phyloP scores from a whole-genome alignment of 345 rosid genomes.

The Hibiscus tridactylites region DNA sequence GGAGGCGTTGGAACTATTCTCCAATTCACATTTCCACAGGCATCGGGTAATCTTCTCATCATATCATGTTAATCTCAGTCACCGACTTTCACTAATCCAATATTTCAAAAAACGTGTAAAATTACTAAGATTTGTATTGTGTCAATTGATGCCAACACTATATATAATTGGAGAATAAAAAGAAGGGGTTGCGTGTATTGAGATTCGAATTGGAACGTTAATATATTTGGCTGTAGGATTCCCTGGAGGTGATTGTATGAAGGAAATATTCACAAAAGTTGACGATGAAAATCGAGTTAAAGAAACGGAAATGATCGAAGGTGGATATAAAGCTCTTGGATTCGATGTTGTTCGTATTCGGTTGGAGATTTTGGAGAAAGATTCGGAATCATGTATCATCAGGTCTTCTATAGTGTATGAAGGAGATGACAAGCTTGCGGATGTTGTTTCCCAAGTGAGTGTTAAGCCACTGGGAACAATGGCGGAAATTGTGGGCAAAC shows the following conservation, averaged over 20 bases:
- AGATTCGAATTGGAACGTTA: too few species aligned
- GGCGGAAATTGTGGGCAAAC: constrained; percentile 21
- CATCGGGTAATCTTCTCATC: too few species aligned
- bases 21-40: constrained; percentile 24
- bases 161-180: too few species aligned
- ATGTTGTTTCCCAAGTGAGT: constrained; percentile 15
- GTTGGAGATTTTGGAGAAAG: constrained; percentile 34
- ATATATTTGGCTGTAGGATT: constrained; percentile 15
- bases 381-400: constrained; percentile 16
- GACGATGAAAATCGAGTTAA: constrained; percentile 32
- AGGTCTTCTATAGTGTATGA: constrained; percentile 25
- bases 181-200: too few species aligned
- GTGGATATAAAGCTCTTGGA: constrained; percentile 24
- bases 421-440: constrained; percentile 20
- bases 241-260: constrained; percentile 23
- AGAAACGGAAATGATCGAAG: constrained; percentile 30
- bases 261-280: constrained; percentile 21
- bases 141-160: too few species aligned
- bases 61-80: too few species aligned
- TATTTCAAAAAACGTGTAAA: too few species aligned
- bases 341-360: constrained; percentile 9
- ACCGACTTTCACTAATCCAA: too few species aligned
- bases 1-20: constrained; percentile 33
- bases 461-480: constrained; percentile 9
- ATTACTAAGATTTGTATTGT: too few species aligned